phyloP scores from a whole-genome alignment of 208 protist species.

The Leishmania mexicana region DNA sequence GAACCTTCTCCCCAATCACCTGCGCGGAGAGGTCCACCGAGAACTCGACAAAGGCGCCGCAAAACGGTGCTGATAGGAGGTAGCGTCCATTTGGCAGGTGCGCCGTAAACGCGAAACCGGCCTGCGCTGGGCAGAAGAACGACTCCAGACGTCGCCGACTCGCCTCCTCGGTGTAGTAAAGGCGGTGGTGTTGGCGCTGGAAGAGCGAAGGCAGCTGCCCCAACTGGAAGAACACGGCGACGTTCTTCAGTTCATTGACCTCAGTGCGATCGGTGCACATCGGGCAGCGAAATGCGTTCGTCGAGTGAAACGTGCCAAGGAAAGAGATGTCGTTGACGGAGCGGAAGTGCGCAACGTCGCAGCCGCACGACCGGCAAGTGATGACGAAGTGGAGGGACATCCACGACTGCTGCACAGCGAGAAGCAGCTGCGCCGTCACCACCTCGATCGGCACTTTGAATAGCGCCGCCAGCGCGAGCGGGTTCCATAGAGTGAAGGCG shows the following conservation, averaged over 20 bases:
- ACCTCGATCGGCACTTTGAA: conserved; percentile 52
- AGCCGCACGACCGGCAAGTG: conserved; percentile 75
- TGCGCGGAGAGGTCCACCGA: conserved; percentile 56
- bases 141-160: conserved; percentile 53
- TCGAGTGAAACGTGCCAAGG: conserved; percentile 57
- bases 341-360: conserved; percentile 62
- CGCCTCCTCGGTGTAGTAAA: conserved; percentile 67
- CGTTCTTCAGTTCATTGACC: conserved; percentile 48
- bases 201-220: conserved; percentile 41
- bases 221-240: conserved; percentile 77
- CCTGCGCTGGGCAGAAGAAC: conserved; percentile 73
- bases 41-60: conserved; percentile 60
- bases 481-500: conserved; percentile 80
- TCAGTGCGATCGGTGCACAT: conserved; percentile 78
- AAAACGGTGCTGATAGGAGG: conserved; percentile 63
- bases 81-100: conserved; percentile 64
- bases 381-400: conserved; percentile 72
- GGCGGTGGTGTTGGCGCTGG: conserved; percentile 62
- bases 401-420: conserved; percentile 64
- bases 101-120: conserved; percentile 53
- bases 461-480: conserved; percentile 52
- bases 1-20: conserved; percentile 41
- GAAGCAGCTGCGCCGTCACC: conserved; percentile 79
- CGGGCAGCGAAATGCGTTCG: conserved; percentile 73
- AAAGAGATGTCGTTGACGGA: conserved; percentile 71